Percentiles rank a stretch among this genome's conserved stretches.
Evolutionary conservation across 2,329 filamentous ascomycete species (phyloP).

Genomic region (Trichoderma hamatum): DNA sequence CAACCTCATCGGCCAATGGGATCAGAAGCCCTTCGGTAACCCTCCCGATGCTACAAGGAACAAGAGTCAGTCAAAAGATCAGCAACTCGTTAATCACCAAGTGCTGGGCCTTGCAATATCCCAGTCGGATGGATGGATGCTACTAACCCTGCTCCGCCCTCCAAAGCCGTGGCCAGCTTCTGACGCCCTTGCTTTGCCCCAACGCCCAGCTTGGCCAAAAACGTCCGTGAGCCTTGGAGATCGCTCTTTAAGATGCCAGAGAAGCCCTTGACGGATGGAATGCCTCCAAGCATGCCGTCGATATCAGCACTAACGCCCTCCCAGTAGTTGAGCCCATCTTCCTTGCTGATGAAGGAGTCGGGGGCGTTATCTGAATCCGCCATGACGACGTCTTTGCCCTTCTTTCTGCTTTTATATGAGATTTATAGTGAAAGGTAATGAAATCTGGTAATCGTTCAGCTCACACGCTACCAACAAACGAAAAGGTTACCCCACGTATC

Average conservation of each 20-base stretch:
- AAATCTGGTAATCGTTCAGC: background rate
- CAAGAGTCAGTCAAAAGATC: background rate
- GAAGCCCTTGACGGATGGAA: conserved; percentile 33
- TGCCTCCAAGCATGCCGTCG: conserved; percentile 78
- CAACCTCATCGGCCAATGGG: conserved; percentile 69
- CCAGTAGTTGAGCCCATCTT: conserved; percentile 49
- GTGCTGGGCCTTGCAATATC: too few species aligned
- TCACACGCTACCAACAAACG: background rate
- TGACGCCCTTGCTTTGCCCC: conserved; percentile 40
- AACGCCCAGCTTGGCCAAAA: conserved; percentile 66
- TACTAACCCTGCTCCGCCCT: conserved; percentile 47
- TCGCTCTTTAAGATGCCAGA: conserved; percentile 51
- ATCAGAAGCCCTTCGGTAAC: conserved; percentile 79
- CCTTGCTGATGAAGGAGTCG: conserved; percentile 36
- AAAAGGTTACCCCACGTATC: background rate
- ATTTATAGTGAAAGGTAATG: background rate
- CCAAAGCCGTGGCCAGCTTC: conserved; percentile 38
- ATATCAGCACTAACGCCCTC: conserved; percentile 46
- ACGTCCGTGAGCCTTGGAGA: conserved; percentile 67
- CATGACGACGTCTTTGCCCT: background rate
- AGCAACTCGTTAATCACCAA: background rate
- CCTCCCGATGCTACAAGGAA: conserved; percentile 68
- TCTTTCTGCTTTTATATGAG: background rate
- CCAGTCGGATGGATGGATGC: background rate
- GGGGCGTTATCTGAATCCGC: background rate